Evolutionary conservation across 2,329 filamentous ascomycete genomes (phyloP).

Genomic region (Alternaria ethzedia): DNA sequence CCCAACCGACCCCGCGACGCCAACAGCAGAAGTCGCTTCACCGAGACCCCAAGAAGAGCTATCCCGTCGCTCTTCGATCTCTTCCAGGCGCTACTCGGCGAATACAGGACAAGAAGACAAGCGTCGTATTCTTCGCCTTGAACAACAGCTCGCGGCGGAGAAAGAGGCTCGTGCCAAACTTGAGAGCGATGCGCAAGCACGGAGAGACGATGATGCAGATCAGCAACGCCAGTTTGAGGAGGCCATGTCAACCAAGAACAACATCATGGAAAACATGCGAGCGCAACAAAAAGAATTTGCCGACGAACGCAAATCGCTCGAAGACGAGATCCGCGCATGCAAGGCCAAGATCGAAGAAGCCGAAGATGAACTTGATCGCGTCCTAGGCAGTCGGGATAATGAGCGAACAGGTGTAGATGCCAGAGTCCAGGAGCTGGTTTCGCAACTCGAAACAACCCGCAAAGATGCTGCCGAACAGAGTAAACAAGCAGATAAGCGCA

Average conservation of each 20-base stretch:
- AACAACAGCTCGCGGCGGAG: slow-evolving; percentile 78
- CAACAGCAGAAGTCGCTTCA: slow-evolving; percentile 43
- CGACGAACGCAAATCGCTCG: slow-evolving; percentile 81
- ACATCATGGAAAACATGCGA: slow-evolving; percentile 93
- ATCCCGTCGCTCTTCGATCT: slow-evolving; percentile 65
- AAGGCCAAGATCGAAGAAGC: slow-evolving; percentile 83
- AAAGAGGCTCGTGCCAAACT: slow-evolving; percentile 70
- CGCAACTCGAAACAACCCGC: slow-evolving; percentile 70
- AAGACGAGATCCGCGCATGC: slow-evolving; percentile 77
- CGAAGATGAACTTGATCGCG: slow-evolving; percentile 89
- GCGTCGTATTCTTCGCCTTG: slow-evolving; percentile 70
- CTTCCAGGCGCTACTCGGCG: slow-evolving; percentile 66
- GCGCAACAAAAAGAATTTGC: slow-evolving; percentile 87
- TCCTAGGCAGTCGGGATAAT: slow-evolving; percentile 82
- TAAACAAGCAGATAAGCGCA: slow-evolving; percentile 48
- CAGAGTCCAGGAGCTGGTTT: slow-evolving; percentile 70
- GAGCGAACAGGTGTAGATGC: slow-evolving; percentile 75
- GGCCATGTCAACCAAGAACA: slow-evolving; percentile 88
- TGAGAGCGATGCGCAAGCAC: slow-evolving; percentile 71
- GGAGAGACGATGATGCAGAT: slow-evolving; percentile 62
- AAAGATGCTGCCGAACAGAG: slow-evolving; percentile 58
- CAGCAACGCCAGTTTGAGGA: slow-evolving; percentile 78
- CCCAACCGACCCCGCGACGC: slow-evolving; percentile 46
- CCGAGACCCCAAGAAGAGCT: slow-evolving; percentile 51
- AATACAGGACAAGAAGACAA: slow-evolving; percentile 67